These are phyloP conservation scores for Aciculoconidium aculeatum DNA, from an alignment of 805 yeast species.

Conservation along the genomic window DNA sequence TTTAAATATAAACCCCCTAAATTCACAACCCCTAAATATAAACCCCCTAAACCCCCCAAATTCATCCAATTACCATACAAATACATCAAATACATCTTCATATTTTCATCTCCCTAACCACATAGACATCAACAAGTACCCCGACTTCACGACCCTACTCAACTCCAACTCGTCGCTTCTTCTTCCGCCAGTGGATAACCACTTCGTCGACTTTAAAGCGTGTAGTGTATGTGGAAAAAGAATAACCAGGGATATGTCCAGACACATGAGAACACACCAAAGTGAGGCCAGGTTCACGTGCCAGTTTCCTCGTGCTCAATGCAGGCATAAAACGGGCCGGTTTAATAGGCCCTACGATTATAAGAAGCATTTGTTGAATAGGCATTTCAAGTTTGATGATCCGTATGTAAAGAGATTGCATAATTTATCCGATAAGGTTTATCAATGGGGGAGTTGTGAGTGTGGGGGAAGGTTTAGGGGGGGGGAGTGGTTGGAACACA, in stretches of 20 bases:
- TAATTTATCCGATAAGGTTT: constrained; percentile 48
- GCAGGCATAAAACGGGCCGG: constrained; percentile 54
- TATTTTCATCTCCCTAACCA: too few relatives aligned
- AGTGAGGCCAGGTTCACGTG: constrained; percentile 51
- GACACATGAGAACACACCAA: constrained; percentile 62
- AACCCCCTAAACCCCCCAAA: too few relatives aligned
- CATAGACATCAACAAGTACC: constrained; percentile 20
- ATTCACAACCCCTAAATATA: too few relatives aligned
- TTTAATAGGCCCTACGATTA: constrained; percentile 66
- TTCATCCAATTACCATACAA: constrained; percentile 5
- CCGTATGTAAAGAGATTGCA: constrained; percentile 38
- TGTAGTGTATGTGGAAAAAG: constrained; percentile 50
- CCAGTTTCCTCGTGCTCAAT: constrained; percentile 47
- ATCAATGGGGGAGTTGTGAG: constrained; percentile 45
- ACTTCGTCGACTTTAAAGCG: constrained; percentile 31
- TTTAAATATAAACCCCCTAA: too few relatives aligned
- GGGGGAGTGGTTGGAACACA: constrained; percentile 34
- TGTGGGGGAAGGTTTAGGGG: constrained; percentile 31
- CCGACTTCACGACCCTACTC: constrained; percentile 35
- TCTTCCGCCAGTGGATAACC: constrained; percentile 32
- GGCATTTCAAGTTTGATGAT: constrained; percentile 53
- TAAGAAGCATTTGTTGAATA: constrained; percentile 58
- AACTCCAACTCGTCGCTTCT: constrained; percentile 27
- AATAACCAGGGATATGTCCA: constrained; percentile 54
- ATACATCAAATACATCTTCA: too few relatives aligned